A percentile compares a stretch with the other conserved stretches of the same genome.
These are phyloP conservation scores for Trichoderma hamatum DNA, from an alignment of 2,329 filamentous ascomycete genomes.

Conservation along the genomic window DNA sequence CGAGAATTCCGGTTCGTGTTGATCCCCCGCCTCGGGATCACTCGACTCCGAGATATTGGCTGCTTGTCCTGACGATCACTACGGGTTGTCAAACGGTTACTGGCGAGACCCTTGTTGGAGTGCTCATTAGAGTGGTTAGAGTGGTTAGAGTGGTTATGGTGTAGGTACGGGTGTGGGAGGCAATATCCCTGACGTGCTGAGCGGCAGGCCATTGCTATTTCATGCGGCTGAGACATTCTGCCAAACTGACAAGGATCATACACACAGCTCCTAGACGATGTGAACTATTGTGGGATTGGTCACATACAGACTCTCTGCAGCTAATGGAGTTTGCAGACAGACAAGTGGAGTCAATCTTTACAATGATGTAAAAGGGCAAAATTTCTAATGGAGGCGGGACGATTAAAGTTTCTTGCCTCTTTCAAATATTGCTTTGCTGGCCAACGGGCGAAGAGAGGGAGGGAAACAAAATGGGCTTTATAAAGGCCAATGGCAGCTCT, in stretches of 20 bases:
- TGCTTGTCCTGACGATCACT: slow-evolving; percentile 4
- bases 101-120: background rate
- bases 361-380: background rate
- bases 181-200: slow-evolving; percentile 3
- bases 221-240: background rate
- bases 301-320: background rate
- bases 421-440: background rate
- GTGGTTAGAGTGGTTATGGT: no score
- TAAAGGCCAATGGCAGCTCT: background rate
- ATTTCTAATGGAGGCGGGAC: slow-evolving; percentile 1
- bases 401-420: background rate
- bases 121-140: background rate
- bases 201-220: background rate
- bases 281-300: background rate
- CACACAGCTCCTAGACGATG: background rate
- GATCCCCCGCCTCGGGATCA: background rate
- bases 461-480: background rate
- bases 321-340: background rate
- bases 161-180: background rate
- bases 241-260: background rate
- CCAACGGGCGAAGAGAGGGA: background rate
- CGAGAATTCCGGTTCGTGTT: slow-evolving; percentile 15
- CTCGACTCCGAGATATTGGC: background rate
- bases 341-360: background rate
- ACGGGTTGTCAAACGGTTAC: background rate